Evolutionary conservation across 257 asterid genomes (phyloP), one percentile per base, ranked within the genome.

Genomic region (Salvia hispanica): DNA sequence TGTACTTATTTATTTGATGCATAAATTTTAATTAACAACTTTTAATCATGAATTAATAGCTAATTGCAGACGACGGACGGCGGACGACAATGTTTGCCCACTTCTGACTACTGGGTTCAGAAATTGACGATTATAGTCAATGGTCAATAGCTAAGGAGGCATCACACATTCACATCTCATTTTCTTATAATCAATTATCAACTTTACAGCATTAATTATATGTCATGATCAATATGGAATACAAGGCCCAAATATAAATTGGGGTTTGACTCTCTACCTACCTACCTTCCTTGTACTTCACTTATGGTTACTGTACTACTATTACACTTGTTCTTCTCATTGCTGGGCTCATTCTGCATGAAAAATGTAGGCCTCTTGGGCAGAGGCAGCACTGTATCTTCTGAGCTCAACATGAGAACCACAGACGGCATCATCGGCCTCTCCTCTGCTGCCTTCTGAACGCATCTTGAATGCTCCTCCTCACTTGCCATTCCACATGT

Each of bases 391-490:
- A 51, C 46, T 8, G 72, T 6, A n/a, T 64, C 76, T 36, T 72
- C 76, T 0, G 60, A 33, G 57, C 76, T 64, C 52, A 72, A 9
- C 76, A 72, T 64, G 8, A 64, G 66, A 36, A 64, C 15, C 67
- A 72, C 77, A 11, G 63, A 58, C 7, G 68, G 58, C 64, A 73
- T 73, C 58, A 14, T 51, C 0, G 73, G 77, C 52, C 77, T 73
- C 50, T 73, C 73, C n/a, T 73, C 77, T 42, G 68, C 69, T 8
- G 7, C 0, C 5, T 16, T 73, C 50, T 73, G 69, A 66, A 73
- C 73, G 18, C 77, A 73, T 58, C 67, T 58, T 73, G 73, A 28
- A 73, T 42, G 69, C 64, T 66, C 50, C 77, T 73, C 73, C 51
- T 66, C 16, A 66, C 73, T 66, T 73, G 69, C 9, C 44, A 58